Evolutionary conservation across 2,329 filamentous ascomycete species (phyloP).

Genomic region (Diaporthe ilicicola): DNA sequence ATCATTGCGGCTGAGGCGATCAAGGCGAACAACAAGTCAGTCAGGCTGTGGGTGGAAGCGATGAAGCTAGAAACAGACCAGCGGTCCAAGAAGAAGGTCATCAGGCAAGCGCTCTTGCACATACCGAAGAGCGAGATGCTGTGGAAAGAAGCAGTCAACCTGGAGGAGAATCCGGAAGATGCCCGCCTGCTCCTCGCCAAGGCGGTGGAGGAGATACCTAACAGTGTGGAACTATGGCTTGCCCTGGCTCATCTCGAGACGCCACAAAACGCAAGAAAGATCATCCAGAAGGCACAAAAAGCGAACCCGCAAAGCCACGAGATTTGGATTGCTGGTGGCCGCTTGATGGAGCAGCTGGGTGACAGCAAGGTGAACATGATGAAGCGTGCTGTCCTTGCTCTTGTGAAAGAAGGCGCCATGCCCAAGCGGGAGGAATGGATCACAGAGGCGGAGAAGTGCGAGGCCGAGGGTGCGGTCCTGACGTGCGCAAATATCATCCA

Average conservation of each 20-base stretch:
- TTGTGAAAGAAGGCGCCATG: constrained; percentile 94
- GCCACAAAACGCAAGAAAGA: constrained; percentile 90
- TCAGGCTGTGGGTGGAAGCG: constrained; percentile 92
- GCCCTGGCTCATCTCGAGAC: constrained; percentile 89
- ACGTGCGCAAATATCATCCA: constrained; percentile 91
- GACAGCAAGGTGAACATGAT: constrained; percentile 88
- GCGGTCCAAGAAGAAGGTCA: constrained; percentile 89
- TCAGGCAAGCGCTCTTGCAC: constrained; percentile 89
- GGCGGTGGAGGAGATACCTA: constrained; percentile 92
- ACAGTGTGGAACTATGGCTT: constrained; percentile 95
- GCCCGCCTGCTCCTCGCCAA: constrained; percentile 90
- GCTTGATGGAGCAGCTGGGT: constrained; percentile 87
- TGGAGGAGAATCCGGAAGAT: constrained; percentile 90
- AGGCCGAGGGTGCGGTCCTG: constrained; percentile 85
- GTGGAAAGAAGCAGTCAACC: constrained; percentile 98
- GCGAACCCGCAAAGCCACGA: constrained; percentile 92
- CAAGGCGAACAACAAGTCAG: constrained; percentile 87
- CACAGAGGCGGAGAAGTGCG: constrained; percentile 90
- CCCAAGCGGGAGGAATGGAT: constrained; percentile 98
- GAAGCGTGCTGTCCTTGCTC: constrained; percentile 88
- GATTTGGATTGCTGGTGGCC: constrained; percentile 94
- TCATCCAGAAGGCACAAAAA: constrained; percentile 94
- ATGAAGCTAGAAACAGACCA: constrained; percentile 89
- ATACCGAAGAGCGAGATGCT: constrained; percentile 93
- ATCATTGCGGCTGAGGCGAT: constrained; percentile 95